phyloP scores from a whole-genome alignment of 73 alveolate species.

The Symbiodinium pilosum region DNA sequence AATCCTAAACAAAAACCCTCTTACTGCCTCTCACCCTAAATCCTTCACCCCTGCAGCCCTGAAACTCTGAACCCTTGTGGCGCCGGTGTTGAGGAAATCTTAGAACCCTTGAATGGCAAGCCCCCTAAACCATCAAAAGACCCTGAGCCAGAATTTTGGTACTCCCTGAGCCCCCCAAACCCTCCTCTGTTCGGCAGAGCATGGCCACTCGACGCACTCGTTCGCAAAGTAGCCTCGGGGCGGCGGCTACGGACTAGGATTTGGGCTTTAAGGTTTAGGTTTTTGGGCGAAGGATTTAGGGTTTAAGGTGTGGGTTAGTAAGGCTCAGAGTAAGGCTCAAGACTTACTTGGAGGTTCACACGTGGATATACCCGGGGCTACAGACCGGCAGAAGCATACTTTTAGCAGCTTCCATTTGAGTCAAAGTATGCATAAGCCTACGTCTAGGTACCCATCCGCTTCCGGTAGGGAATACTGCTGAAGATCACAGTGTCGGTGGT shows the following conservation, averaged over 20 bases:
- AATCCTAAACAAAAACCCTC: not conserved
- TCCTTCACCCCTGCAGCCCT: not conserved
- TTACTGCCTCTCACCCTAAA: too few relatives aligned
- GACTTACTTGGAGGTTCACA: not conserved
- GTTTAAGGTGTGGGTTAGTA: not conserved
- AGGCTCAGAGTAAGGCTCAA: not conserved
- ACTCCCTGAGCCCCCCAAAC: not conserved
- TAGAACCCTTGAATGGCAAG: not conserved
- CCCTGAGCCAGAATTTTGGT: not conserved
- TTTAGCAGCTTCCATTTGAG: not conserved
- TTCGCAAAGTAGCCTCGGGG: constrained; percentile 43
- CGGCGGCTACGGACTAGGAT: not conserved
- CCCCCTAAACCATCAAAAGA: not conserved
- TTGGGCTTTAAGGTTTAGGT: too few relatives aligned
- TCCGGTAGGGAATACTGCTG: too few relatives aligned
- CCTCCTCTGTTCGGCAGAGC: constrained; percentile 91
- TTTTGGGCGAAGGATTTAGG: not conserved
- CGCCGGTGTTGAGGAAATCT: too few relatives aligned
- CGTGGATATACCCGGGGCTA: not conserved
- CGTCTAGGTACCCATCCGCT: too few relatives aligned
- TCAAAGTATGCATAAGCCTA: too few relatives aligned
- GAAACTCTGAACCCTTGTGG: not conserved
- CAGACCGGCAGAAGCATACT: not conserved
- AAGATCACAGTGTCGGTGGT: too few relatives aligned
- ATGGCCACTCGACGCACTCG: constrained; percentile 94